Evolutionary conservation across 2,329 filamentous ascomycete species (phyloP).

Genomic region (Incumbomyces lentus): DNA sequence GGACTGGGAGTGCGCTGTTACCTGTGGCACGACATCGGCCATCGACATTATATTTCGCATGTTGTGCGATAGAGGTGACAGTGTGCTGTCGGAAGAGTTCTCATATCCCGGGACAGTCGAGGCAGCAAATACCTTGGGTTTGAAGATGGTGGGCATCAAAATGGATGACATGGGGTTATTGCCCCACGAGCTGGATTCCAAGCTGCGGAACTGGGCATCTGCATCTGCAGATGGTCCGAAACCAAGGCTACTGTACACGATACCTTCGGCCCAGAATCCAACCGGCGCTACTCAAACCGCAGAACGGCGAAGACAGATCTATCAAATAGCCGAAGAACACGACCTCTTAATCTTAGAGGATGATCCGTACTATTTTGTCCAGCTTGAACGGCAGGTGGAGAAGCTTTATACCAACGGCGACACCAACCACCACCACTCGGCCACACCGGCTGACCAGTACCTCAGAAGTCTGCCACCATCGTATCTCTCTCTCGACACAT

Average conservation of each 20-base stretch:
- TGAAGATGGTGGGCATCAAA: too few species aligned
- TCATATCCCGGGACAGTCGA: slow-evolving; percentile 70
- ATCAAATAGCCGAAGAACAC: slow-evolving; percentile 69
- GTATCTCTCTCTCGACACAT: slow-evolving; percentile 67
- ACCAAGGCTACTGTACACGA: too few species aligned
- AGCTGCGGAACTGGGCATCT: too few species aligned
- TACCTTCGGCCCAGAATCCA: too few species aligned
- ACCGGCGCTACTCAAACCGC: background rate
- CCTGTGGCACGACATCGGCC: slow-evolving; percentile 72
- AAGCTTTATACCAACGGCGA: slow-evolving; percentile 23
- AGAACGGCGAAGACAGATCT: slow-evolving; percentile 60
- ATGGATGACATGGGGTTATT: too few species aligned
- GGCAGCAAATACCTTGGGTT: background rate
- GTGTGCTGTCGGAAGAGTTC: slow-evolving; percentile 76
- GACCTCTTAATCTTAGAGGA: slow-evolving; percentile 83
- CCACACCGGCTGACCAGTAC: slow-evolving; percentile 45
- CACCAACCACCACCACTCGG: too few species aligned
- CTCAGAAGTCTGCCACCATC: slow-evolving; percentile 62
- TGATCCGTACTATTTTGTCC: slow-evolving; percentile 89
- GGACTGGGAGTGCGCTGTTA: slow-evolving; percentile 78
- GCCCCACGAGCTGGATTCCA: too few species aligned
- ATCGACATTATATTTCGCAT: slow-evolving; percentile 75
- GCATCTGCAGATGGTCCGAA: too few species aligned
- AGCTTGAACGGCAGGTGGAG: slow-evolving; percentile 60
- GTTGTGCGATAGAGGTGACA: slow-evolving; percentile 46